Evolutionary conservation across 495 filamentous ascomycete genomes (phyloP).

Genomic region (Aspergillus biplanus): DNA sequence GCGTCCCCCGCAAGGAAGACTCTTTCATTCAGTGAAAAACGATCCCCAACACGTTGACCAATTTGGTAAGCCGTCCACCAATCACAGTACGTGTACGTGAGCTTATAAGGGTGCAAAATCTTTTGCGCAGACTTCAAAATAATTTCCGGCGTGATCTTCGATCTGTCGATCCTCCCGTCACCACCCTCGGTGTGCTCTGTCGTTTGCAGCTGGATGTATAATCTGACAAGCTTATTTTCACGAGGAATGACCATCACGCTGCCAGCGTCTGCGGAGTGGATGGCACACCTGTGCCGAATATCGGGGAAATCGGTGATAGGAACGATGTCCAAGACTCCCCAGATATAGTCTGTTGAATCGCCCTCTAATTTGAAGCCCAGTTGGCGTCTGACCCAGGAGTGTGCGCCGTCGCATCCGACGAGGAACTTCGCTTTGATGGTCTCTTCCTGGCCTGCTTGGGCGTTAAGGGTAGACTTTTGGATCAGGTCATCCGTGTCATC

Average conservation of each 20-base stretch:
- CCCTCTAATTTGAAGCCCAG: slow-evolving; percentile 59
- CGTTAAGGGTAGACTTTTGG: slow-evolving; percentile 28
- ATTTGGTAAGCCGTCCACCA: slow-evolving; percentile 66
- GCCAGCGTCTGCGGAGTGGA: slow-evolving; percentile 59
- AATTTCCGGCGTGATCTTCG: slow-evolving; percentile 59
- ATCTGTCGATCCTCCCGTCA: slow-evolving; percentile 44
- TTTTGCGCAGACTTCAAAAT: slow-evolving; percentile 63
- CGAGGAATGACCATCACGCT: slow-evolving; percentile 70
- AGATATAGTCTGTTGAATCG: slow-evolving; percentile 63
- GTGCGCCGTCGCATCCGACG: slow-evolving; percentile 69
- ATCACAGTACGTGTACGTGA: slow-evolving; percentile 61
- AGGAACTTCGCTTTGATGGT: slow-evolving; percentile 63
- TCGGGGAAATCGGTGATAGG: slow-evolving; percentile 71
- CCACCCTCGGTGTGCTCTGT: slow-evolving; percentile 16
- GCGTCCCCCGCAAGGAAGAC: slow-evolving; percentile 69
- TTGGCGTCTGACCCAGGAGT: slow-evolving; percentile 63
- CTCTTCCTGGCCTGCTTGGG: slow-evolving; percentile 38
- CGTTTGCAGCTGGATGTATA: slow-evolving; percentile 68
- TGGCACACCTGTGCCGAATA: slow-evolving; percentile 62
- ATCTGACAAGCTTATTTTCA: slow-evolving; percentile 65
- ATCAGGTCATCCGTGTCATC: slow-evolving; percentile 63
- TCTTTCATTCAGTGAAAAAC: slow-evolving; percentile 60
- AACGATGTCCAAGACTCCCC: slow-evolving; percentile 68
- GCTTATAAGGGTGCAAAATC: slow-evolving; percentile 63
- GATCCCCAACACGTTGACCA: slow-evolving; percentile 61